These are phyloP conservation scores for Centella asiatica DNA, from an alignment of 129 eudicot species.

Conservation along the genomic window DNA sequence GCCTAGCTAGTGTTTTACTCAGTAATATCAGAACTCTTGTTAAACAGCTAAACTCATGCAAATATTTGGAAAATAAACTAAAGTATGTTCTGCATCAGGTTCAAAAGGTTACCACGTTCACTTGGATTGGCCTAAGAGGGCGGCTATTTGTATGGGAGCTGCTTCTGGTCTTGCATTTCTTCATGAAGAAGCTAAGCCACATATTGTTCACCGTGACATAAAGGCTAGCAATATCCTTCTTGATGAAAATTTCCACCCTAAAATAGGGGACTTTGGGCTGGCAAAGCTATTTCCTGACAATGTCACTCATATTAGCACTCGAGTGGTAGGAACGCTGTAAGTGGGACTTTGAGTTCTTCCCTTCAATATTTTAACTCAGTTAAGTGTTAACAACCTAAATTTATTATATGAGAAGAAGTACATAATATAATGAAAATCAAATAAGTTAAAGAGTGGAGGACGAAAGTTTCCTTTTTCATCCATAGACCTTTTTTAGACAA, in stretches of 20 bases:
- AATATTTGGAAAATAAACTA: neutral
- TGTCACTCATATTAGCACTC: slow-evolving; percentile 64
- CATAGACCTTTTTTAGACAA: no score
- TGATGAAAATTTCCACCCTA: slow-evolving; percentile 58
- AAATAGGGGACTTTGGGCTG: slow-evolving; percentile 77
- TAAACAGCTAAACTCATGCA: neutral
- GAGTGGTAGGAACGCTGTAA: slow-evolving; percentile 81
- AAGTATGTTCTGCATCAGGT: slow-evolving; percentile 23
- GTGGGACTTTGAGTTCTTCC: slow-evolving; percentile 9
- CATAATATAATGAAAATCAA: neutral
- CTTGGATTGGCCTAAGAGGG: slow-evolving; percentile 70
- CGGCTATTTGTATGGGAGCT: slow-evolving; percentile 60
- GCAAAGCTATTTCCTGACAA: slow-evolving; percentile 78
- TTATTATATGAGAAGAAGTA: neutral
- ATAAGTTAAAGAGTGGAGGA: no score
- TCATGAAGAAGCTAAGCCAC: slow-evolving; percentile 63
- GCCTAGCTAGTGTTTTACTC: slow-evolving; percentile 53
- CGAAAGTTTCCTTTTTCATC: no score
- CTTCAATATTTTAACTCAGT: neutral
- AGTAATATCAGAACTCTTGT: slow-evolving; percentile 20
- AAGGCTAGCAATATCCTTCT: slow-evolving; percentile 84
- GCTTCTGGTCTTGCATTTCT: slow-evolving; percentile 83
- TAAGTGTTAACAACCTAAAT: neutral
- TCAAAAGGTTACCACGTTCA: slow-evolving; percentile 34
- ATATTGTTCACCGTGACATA: slow-evolving; percentile 74